These are phyloP conservation scores for Pseudogymnoascus sp. DNA, from an alignment of 2,329 filamentous ascomycete species.

Conservation along the genomic window DNA sequence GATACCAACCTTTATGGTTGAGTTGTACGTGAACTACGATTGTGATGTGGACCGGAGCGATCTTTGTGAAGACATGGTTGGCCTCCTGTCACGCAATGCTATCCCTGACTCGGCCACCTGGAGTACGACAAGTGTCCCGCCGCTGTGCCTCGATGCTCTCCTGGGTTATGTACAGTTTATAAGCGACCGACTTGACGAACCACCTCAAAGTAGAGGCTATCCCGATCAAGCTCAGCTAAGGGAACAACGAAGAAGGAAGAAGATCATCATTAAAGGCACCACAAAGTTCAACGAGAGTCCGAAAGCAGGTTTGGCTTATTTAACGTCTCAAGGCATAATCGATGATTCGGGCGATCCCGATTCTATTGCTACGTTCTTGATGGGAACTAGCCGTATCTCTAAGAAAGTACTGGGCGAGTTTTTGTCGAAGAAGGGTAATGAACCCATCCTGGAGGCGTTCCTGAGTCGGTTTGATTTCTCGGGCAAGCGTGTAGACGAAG, in stretches of 20 bases:
- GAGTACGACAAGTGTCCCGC: slow-evolving; percentile 97
- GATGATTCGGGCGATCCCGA: slow-evolving; percentile 63
- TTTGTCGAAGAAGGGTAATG: slow-evolving; percentile 83
- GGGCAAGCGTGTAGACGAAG: slow-evolving; percentile 82
- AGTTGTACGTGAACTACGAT: slow-evolving; percentile 96
- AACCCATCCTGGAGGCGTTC: slow-evolving; percentile 75
- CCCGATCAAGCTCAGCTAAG: slow-evolving; percentile 58
- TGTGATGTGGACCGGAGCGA: slow-evolving; percentile 88
- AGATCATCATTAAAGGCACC: slow-evolving; percentile 78
- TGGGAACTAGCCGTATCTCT: slow-evolving; percentile 77
- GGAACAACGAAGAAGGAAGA: slow-evolving; percentile 72
- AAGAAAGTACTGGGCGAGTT: slow-evolving; percentile 90
- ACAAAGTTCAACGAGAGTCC: slow-evolving; percentile 93
- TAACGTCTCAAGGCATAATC: slow-evolving; percentile 81
- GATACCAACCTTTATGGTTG: slow-evolving; percentile 90
- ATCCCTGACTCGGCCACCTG: slow-evolving; percentile 96
- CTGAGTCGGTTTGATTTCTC: slow-evolving; percentile 82
- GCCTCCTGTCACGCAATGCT: slow-evolving; percentile 84
- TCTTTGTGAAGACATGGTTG: slow-evolving; percentile 91
- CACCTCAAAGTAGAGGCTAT: slow-evolving; percentile 54
- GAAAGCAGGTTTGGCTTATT: slow-evolving; percentile 77
- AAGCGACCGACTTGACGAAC: slow-evolving; percentile 72
- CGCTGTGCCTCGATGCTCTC: slow-evolving; percentile 84
- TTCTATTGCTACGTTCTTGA: slow-evolving; percentile 79
- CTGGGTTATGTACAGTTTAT: slow-evolving; percentile 88